Evolutionary conservation across 2,329 filamentous ascomycete species (phyloP).

Genomic region (Botrytis cinerea): DNA sequence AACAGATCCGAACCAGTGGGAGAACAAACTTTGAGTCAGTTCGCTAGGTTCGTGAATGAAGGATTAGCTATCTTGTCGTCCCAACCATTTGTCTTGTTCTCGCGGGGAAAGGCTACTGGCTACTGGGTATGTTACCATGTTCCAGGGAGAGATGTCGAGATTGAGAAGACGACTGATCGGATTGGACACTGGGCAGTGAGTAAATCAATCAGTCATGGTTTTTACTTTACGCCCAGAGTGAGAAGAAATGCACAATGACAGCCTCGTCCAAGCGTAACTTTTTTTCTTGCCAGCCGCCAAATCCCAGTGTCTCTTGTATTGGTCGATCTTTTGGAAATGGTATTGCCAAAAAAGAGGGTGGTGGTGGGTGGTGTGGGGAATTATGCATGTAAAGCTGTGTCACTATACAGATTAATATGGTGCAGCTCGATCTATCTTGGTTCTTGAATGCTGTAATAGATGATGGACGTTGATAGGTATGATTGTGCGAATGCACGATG

Average conservation of each 20-base stretch:
- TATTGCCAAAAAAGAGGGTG: not conserved
- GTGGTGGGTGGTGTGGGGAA: constrained; percentile 10
- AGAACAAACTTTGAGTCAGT: not conserved
- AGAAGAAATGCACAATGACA: constrained; percentile 1
- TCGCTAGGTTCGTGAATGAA: not conserved
- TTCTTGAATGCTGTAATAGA: too few relatives aligned
- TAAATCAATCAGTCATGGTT: not conserved
- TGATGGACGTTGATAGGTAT: constrained; percentile 12
- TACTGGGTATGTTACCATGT: not conserved
- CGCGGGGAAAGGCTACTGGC: not conserved
- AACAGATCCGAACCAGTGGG: not conserved
- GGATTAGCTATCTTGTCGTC: not conserved
- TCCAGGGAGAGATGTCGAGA: not conserved
- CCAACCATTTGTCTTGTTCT: not conserved
- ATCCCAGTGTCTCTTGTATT: not conserved
- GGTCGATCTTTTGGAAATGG: not conserved
- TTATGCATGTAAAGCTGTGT: constrained; percentile 20
- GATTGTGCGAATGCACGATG: not conserved
- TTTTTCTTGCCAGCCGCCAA: constrained; percentile 4
- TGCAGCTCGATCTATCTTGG: constrained; percentile 3
- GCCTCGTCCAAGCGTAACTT: constrained; percentile 9
- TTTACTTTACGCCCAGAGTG: not conserved
- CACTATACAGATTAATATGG: constrained; percentile 16
- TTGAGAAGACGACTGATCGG: not conserved
- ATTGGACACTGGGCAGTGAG: not conserved